These are phyloP conservation scores for Ascochyta pisi DNA, from an alignment of 2,329 filamentous ascomycete species.

Conservation along the genomic window DNA sequence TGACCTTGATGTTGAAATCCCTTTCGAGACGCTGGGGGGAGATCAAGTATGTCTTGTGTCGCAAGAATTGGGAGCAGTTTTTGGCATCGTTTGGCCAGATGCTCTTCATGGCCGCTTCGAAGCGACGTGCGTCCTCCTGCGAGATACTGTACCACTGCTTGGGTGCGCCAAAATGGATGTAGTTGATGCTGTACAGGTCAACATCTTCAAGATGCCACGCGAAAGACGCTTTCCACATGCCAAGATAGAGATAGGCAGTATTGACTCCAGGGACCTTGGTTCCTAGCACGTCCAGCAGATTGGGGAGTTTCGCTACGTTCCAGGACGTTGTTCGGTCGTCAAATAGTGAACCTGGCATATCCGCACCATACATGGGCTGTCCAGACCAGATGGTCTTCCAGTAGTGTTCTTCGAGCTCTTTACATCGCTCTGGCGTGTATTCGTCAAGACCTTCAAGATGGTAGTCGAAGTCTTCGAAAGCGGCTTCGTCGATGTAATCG, in stretches of 20 bases:
- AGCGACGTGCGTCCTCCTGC: conserved; percentile 88
- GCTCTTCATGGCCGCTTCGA: conserved; percentile 93
- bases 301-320: conserved; percentile 95
- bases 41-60: conserved; percentile 97
- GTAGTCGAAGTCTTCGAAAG: conserved; percentile 92
- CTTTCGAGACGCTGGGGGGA: conserved; percentile 86
- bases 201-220: conserved; percentile 99
- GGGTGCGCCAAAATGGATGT: conserved; percentile 96
- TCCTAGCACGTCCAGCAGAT: conserved; percentile 89
- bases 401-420: conserved; percentile 91
- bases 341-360: conserved; percentile 95
- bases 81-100: conserved; percentile 96
- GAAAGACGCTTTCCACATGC: conserved; percentile 99
- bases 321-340: conserved; percentile 82
- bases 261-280: conserved; percentile 98
- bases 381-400: conserved; percentile 98
- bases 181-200: conserved; percentile 99
- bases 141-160: conserved; percentile 99
- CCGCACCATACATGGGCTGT: conserved; percentile 91
- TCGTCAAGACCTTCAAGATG: conserved; percentile 82
- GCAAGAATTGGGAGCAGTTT: conserved; percentile 92
- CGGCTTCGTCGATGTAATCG: conserved; percentile 84
- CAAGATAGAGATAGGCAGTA: conserved; percentile 94
- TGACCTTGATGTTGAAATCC: conserved; percentile 94
- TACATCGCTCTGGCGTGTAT: conserved; percentile 88